Percentiles rank a stretch among this genome's conserved stretches.
Conservation (phyloP, 176 grass and related monocot species). For the Triticum turgidum region DNA sequence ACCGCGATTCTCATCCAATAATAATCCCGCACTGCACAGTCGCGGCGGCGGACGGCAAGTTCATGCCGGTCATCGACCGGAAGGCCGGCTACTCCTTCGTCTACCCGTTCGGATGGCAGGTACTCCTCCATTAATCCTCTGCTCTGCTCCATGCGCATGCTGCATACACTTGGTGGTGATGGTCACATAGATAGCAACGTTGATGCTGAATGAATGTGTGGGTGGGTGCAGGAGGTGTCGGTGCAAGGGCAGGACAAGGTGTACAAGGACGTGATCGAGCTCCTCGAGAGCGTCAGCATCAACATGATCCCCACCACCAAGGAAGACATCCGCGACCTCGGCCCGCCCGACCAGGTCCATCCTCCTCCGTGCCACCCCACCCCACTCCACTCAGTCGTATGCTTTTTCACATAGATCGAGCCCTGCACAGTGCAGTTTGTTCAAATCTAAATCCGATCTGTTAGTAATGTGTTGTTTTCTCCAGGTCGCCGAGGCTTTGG, state of each 20-base stretch:
- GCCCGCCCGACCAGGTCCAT: conserved; percentile 58
- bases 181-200: too few relatives aligned
- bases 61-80: conserved; percentile 60
- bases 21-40: neutral
- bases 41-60: conserved; percentile 10
- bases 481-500: conserved; percentile 78
- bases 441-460: neutral
- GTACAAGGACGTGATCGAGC: conserved; percentile 96
- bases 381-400: too few relatives aligned
- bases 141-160: too few relatives aligned
- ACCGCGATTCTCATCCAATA: conserved; percentile 46
- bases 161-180: too few relatives aligned
- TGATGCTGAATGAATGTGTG: too few relatives aligned
- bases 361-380: too few relatives aligned
- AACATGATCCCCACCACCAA: conserved; percentile 78
- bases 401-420: too few relatives aligned
- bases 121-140: neutral
- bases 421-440: too few relatives aligned
- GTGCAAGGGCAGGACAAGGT: conserved; percentile 96
- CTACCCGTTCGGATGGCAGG: conserved; percentile 97
- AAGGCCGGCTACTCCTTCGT: conserved; percentile 76
- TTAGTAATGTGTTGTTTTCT: neutral
- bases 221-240: conserved; percentile 54
- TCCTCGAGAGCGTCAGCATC: conserved; percentile 85
- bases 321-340: conserved; percentile 78